These are phyloP conservation scores for Beta macrorhiza DNA, from an alignment of 179 eudicot species.

Conservation along the genomic window DNA sequence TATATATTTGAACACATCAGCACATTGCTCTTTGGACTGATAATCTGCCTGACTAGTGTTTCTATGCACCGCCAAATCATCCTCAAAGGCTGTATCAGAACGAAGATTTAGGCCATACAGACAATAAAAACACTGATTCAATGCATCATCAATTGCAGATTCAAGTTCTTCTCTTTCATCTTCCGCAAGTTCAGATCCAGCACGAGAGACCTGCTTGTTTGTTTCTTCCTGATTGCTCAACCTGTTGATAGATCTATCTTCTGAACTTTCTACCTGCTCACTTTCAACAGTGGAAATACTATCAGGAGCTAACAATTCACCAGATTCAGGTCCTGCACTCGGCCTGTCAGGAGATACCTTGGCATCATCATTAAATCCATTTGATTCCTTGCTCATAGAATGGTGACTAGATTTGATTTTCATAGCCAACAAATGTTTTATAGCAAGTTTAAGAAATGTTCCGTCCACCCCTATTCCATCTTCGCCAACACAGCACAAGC, in stretches of 20 bases:
- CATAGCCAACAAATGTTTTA: conserved; percentile 88
- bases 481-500: conserved; percentile 80
- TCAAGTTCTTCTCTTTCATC: conserved; percentile 96
- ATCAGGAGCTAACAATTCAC: conserved; percentile 33
- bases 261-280: conserved; percentile 28
- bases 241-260: conserved; percentile 22
- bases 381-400: conserved; percentile 43
- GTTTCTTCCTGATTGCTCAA: conserved; percentile 38
- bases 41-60: conserved; percentile 92
- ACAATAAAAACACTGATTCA: conserved; percentile 96
- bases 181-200: conserved; percentile 51
- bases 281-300: conserved; percentile 33
- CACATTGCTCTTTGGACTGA: conserved; percentile 99
- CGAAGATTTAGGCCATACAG: conserved; percentile 91
- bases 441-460: conserved; percentile 90
- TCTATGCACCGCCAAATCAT: conserved; percentile 74
- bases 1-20: conserved; percentile 94
- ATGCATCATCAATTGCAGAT: conserved; percentile 73
- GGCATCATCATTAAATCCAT: conserved; percentile 33
- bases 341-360: conserved; percentile 36
- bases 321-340: conserved; percentile 24
- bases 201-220: conserved; percentile 32
- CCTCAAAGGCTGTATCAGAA: conserved; percentile 82
- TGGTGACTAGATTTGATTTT: conserved; percentile 63
- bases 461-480: conserved; percentile 89